Evolutionary conservation across 2,329 filamentous ascomycete genomes (phyloP).

Genomic region (Talaromyces sp.): DNA sequence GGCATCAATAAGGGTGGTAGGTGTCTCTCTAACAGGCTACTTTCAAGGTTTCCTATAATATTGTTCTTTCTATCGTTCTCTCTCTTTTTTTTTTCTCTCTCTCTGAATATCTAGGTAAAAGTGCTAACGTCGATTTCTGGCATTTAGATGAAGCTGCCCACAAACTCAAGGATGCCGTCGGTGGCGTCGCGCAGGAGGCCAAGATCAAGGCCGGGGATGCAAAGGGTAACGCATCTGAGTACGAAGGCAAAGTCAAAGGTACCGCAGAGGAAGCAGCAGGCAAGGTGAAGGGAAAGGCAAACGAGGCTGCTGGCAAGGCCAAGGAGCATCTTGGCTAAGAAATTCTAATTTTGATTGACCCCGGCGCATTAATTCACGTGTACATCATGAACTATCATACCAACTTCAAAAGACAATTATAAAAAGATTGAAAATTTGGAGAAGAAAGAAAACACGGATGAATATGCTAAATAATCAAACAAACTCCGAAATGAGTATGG

Average conservation of each 20-base stretch:
- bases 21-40: too few relatives aligned
- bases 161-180: slow-evolving; percentile 46
- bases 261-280: slow-evolving; percentile 35
- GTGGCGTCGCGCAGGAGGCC: slow-evolving; percentile 49
- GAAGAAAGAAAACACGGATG: background rate
- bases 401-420: background rate
- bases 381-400: background rate
- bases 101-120: too few relatives aligned
- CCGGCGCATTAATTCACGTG: background rate
- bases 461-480: background rate
- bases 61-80: too few relatives aligned
- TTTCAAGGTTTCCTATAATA: too few relatives aligned
- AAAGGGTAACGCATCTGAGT: slow-evolving; percentile 32
- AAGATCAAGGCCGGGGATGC: slow-evolving; percentile 42
- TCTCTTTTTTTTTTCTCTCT: too few relatives aligned
- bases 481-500: background rate
- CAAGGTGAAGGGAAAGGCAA: slow-evolving; percentile 32
- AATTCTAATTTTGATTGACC: background rate
- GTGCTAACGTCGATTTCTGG: slow-evolving; percentile 7
- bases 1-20: slow-evolving; percentile 66
- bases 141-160: slow-evolving; percentile 54
- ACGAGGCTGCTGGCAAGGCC: slow-evolving; percentile 29
- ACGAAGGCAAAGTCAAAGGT: slow-evolving; percentile 37
- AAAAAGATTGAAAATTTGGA: background rate
- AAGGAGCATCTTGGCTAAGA: slow-evolving; percentile 21